These are phyloP conservation scores for Linum trigynum DNA, from an alignment of 345 rosid species.

Conservation along the genomic window DNA sequence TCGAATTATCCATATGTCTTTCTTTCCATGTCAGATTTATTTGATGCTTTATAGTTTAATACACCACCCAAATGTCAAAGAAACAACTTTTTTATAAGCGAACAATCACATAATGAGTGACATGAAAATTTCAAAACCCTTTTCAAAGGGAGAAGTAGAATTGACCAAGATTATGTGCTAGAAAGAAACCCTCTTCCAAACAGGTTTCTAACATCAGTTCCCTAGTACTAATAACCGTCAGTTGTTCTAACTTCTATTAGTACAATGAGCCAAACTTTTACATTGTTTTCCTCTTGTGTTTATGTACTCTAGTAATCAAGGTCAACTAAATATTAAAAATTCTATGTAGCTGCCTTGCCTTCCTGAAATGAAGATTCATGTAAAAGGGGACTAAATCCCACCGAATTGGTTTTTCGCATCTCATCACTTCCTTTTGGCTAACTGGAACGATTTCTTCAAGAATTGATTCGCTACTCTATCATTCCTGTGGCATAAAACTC, in stretches of 20 bases:
- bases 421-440: slow-evolving; percentile 50
- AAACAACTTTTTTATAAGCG: not conserved
- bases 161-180: not conserved
- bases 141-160: not conserved
- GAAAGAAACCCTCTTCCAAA: too few relatives aligned
- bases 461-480: slow-evolving; percentile 58
- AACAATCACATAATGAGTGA: too few relatives aligned
- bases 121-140: too few relatives aligned
- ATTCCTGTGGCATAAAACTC: slow-evolving; percentile 72
- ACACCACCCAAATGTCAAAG: not conserved
- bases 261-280: not conserved
- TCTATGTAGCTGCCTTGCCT: not conserved
- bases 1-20: too few relatives aligned
- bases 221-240: not conserved
- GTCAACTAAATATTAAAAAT: too few relatives aligned
- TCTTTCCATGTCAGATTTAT: too few relatives aligned
- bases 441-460: slow-evolving; percentile 59
- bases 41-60: too few relatives aligned
- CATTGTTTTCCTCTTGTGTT: not conserved
- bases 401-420: not conserved
- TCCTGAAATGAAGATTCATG: not conserved
- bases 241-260: not conserved
- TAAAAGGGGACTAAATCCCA: not conserved
- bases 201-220: too few relatives aligned
- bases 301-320: not conserved